phyloP scores from a whole-genome alignment of 2,329 filamentous ascomycete species.

The Madurella mycetomatis region DNA sequence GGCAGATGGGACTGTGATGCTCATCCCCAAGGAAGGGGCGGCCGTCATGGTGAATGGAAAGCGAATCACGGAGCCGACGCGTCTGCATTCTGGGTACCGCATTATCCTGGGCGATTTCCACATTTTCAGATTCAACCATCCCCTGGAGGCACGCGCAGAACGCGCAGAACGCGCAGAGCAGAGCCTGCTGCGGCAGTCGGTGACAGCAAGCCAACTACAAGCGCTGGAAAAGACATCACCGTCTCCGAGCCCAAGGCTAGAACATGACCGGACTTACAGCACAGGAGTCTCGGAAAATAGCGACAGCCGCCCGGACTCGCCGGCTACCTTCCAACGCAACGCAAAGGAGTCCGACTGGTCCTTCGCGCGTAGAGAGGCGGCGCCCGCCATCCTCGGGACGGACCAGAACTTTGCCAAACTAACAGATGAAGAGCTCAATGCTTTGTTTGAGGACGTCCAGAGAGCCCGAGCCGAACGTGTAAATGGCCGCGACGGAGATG shows the following conservation, averaged over 20 bases:
- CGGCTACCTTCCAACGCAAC: conserved; percentile 59
- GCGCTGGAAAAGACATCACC: conserved; percentile 53
- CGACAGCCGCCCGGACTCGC: conserved; percentile 74
- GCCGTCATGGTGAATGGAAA: conserved; percentile 98
- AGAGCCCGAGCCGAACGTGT: conserved; percentile 75
- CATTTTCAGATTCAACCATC: conserved; percentile 98
- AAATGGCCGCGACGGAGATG: conserved; percentile 69
- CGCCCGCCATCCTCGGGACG: conserved; percentile 78
- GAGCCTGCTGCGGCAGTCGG: conserved; percentile 80
- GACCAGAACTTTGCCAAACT: conserved; percentile 89
- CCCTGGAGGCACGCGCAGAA: conserved; percentile 90
- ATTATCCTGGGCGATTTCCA: conserved; percentile 97
- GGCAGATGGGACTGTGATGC: conserved; percentile 83
- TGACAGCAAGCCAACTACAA: conserved; percentile 58
- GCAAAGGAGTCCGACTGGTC: conserved; percentile 91
- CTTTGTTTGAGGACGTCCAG: conserved; percentile 90
- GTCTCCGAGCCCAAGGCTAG: conserved; percentile 54
- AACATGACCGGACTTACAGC: conserved; percentile 76
- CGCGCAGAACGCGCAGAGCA: conserved; percentile 73
- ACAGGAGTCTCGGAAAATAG: conserved; percentile 74
- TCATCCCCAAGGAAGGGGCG: conserved; percentile 84
- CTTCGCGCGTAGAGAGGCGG: conserved; percentile 88
- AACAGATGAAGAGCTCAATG: conserved; percentile 90
- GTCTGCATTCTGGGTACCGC: conserved; percentile 85
- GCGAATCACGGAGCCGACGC: conserved; percentile 77